These are phyloP conservation scores for Diaporthe sp. DNA, from an alignment of 2,329 filamentous ascomycete species.

Conservation along the genomic window DNA sequence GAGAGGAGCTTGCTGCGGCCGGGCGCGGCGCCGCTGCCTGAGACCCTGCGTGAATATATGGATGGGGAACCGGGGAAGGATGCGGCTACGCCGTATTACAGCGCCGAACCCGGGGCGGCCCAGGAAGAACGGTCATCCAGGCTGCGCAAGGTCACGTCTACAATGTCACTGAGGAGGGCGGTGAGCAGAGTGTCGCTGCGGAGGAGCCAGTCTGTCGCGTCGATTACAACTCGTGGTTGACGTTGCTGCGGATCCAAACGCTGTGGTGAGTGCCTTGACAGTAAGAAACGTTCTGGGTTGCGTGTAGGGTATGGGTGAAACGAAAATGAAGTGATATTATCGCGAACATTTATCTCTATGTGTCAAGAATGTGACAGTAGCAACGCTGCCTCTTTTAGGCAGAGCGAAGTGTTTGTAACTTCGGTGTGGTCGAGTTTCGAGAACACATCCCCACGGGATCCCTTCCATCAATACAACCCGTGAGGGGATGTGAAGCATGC, in stretches of 20 bases:
- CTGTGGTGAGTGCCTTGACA: not conserved
- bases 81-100: constrained; percentile 24
- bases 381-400: constrained; percentile 19
- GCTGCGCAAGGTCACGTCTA: constrained; percentile 29
- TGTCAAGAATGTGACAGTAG: constrained; percentile 27
- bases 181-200: constrained; percentile 32
- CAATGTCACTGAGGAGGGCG: constrained; percentile 25
- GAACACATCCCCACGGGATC: too few relatives aligned
- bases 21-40: constrained; percentile 29
- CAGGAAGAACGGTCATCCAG: not conserved
- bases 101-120: not conserved
- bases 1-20: constrained; percentile 22
- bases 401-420: constrained; percentile 1
- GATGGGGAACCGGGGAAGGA: constrained; percentile 20
- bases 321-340: constrained; percentile 15
- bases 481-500: constrained; percentile 20
- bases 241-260: not conserved
- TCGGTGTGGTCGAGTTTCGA: constrained; percentile 11
- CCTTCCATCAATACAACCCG: constrained; percentile 9
- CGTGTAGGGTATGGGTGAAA: constrained; percentile 9
- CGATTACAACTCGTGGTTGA: constrained; percentile 11
- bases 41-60: constrained; percentile 31
- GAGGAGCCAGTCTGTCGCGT: constrained; percentile 22
- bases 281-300: constrained; percentile 23
- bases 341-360: constrained; percentile 4